These are phyloP conservation scores for Mixia osmundae DNA, from an alignment of 1,284 basidiomycete genomes.

Conservation along the genomic window DNA sequence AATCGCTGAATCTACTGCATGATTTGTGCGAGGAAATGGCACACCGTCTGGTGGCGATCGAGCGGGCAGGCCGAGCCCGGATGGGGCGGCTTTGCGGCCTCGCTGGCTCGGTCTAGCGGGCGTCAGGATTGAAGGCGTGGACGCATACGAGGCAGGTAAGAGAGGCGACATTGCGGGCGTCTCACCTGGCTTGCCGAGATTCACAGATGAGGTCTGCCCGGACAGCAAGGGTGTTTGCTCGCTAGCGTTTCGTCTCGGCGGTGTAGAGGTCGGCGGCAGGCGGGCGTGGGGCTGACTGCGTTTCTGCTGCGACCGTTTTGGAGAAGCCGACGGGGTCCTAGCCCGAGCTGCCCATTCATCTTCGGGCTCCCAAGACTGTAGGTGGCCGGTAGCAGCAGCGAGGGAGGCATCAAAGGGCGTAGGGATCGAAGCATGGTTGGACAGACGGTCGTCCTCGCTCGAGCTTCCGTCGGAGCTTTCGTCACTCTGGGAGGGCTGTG, in stretches of 20 bases:
- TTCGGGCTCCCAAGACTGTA: too few relatives aligned
- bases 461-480: background rate
- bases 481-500: background rate
- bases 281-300: background rate
- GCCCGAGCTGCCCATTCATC: too few relatives aligned
- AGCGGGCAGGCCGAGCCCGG: background rate
- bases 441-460: background rate
- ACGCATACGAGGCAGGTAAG: background rate
- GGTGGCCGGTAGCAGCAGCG: background rate
- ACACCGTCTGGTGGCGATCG: constrained; percentile 7
- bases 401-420: constrained; percentile 7
- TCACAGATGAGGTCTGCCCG: background rate
- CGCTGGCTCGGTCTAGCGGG: background rate
- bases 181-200: background rate
- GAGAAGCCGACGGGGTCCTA: background rate
- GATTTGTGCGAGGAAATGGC: constrained; percentile 3
- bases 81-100: background rate
- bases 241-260: background rate
- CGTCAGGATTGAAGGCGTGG: background rate
- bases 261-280: background rate
- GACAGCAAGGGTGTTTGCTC: constrained; percentile 4
- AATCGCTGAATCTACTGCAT: constrained; percentile 1
- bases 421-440: constrained; percentile 7
- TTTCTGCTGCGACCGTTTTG: background rate
- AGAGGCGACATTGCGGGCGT: background rate